These are phyloP conservation scores for Candida qinlingensis DNA, from an alignment of 805 yeast species.

Conservation along the genomic window DNA sequence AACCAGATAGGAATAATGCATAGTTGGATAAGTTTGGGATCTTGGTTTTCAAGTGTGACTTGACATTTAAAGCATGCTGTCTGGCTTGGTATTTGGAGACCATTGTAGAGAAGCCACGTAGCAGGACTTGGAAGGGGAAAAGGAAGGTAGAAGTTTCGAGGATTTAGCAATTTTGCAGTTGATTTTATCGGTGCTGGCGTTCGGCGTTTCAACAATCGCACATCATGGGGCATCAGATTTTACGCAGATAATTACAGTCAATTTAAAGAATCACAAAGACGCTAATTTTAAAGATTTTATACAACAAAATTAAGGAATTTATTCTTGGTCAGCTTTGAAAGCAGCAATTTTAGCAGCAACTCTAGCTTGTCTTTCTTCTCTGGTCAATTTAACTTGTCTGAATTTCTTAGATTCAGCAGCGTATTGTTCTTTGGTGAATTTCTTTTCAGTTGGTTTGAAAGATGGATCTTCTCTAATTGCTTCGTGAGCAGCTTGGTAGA, in stretches of 20 bases:
- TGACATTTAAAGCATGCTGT: conserved; percentile 58
- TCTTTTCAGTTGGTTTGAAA: conserved; percentile 83
- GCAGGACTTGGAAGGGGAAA: neutral
- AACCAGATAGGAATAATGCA: conserved; percentile 59
- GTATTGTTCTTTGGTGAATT: conserved; percentile 96
- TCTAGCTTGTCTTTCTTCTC: conserved; percentile 83
- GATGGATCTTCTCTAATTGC: conserved; percentile 94
- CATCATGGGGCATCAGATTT: no score
- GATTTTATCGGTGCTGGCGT: no score
- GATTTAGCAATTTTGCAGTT: no score
- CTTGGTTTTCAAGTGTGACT: conserved; percentile 30
- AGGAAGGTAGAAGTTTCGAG: no score
- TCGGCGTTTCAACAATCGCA: no score
- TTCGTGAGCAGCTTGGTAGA: conserved; percentile 92
- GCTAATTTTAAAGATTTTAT: neutral
- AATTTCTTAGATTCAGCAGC: conserved; percentile 94
- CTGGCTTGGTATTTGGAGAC: conserved; percentile 81
- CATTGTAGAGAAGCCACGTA: conserved; percentile 11
- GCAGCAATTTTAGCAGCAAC: conserved; percentile 93
- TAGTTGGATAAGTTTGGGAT: conserved; percentile 23
- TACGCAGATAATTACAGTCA: no score
- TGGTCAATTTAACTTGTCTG: conserved; percentile 85
- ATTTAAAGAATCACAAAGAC: no score
- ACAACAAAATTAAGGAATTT: conserved; percentile 1
- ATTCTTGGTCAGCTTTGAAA: conserved; percentile 45